Percentiles rank a stretch among this genome's conserved stretches.
Conservation (phyloP, 257 asterid species). For the Nicotiana benthamiana region DNA sequence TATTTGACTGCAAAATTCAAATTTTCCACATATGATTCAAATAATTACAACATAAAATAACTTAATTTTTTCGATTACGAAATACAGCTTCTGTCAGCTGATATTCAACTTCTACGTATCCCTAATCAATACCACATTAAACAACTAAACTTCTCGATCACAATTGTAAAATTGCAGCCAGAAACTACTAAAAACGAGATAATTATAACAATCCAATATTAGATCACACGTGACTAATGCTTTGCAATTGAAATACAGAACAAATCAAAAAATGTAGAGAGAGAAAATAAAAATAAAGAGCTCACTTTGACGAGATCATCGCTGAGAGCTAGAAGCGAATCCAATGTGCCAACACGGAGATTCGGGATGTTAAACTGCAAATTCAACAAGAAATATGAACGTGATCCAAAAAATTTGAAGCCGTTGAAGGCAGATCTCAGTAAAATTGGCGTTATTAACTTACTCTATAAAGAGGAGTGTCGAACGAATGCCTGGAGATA, state of each 20-base stretch:
- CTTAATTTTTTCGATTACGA: background rate
- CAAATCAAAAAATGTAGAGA: background rate
- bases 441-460: background rate
- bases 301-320: conserved; percentile 75
- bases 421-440: conserved; percentile 18
- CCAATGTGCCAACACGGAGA: conserved; percentile 90
- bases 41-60: background rate
- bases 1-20: conserved; percentile 51
- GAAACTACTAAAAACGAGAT: background rate
- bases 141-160: background rate
- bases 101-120: background rate
- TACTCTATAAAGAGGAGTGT: conserved; percentile 89
- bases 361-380: conserved; percentile 79
- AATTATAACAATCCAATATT: background rate
- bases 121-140: background rate
- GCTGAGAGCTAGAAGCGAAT: conserved; percentile 69
- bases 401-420: background rate
- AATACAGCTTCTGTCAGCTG: background rate
- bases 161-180: background rate
- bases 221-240: background rate
- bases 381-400: conserved; percentile 1
- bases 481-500: conserved; percentile 81
- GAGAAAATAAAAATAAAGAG: background rate
- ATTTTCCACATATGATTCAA: background rate
- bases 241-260: conserved; percentile 8